A percentile compares a stretch with the other conserved stretches of the same genome.
phyloP scores from a whole-genome alignment of 2,329 filamentous ascomycete species.

The Sporothrix dimorphospora region DNA sequence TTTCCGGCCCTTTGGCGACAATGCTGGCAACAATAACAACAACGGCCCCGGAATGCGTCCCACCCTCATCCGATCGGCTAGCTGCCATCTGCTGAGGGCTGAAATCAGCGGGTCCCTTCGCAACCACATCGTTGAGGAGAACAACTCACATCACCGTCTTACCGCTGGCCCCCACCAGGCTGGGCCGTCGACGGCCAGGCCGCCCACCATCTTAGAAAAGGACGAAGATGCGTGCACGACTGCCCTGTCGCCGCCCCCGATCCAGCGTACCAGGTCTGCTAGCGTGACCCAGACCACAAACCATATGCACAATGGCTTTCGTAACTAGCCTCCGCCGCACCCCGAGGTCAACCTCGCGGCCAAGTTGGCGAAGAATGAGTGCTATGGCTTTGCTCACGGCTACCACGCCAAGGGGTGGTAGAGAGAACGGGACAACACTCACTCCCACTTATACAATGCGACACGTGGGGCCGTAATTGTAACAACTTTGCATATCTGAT shows the following conservation, averaged over 20 bases:
- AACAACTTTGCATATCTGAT: no score
- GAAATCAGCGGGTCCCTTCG: slow-evolving; percentile 28
- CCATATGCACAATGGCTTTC: neutral
- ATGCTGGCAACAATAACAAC: neutral
- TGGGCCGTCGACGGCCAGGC: neutral
- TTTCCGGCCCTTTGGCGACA: slow-evolving; percentile 10
- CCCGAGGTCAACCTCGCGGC: slow-evolving; percentile 25
- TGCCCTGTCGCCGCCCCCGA: neutral
- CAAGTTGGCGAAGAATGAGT: slow-evolving; percentile 21
- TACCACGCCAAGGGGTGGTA: slow-evolving; percentile 33
- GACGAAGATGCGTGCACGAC: neutral
- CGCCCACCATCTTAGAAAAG: neutral
- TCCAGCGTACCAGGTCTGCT: slow-evolving; percentile 29
- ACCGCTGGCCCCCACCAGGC: neutral
- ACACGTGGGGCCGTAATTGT: no score
- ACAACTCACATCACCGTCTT: slow-evolving; percentile 12
- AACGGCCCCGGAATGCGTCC: neutral
- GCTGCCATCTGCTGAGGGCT: slow-evolving; percentile 5
- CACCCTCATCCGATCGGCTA: neutral
- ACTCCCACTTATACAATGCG: neutral
- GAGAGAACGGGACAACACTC: neutral
- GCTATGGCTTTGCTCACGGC: slow-evolving; percentile 26
- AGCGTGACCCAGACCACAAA: neutral
- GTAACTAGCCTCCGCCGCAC: neutral
- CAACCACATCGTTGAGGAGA: slow-evolving; percentile 26